Conservation (phyloP, 202 grass and related monocot genomes). For the Setaria viridis region DNA sequence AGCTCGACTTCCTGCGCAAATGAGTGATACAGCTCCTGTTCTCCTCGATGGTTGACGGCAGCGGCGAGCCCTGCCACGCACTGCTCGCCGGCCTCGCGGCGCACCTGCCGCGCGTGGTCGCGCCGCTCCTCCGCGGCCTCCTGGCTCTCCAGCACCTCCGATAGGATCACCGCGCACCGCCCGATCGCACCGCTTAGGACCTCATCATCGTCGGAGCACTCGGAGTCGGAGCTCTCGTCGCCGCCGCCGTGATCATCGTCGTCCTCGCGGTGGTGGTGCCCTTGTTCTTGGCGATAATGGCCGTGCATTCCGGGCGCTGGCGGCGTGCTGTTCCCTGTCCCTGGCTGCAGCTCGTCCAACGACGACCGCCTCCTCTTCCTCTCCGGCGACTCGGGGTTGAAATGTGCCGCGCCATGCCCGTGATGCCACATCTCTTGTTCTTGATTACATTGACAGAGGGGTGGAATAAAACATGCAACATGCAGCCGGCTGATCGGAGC, state of each 20-base stretch:
- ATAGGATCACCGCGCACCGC: slow-evolving; percentile 71
- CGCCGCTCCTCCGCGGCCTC: no score
- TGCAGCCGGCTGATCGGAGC: no score
- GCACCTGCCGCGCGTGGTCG: no score
- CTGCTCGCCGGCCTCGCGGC: no score
- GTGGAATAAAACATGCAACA: no score
- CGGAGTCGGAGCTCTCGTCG: slow-evolving; percentile 50
- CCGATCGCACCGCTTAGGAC: slow-evolving; percentile 58
- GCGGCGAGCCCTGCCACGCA: no score
- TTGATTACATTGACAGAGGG: slow-evolving; percentile 11
- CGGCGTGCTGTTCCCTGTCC: slow-evolving; percentile 28
- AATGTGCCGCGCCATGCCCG: slow-evolving; percentile 3
- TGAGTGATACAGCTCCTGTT: no score
- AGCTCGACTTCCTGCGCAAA: no score
- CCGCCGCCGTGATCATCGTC: slow-evolving; percentile 10
- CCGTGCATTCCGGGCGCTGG: background rate
- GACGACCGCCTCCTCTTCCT: slow-evolving; percentile 51
- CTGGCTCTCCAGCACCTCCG: slow-evolving; percentile 73
- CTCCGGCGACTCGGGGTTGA: slow-evolving; percentile 50
- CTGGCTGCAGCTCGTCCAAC: slow-evolving; percentile 25
- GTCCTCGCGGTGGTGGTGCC: slow-evolving; percentile 5
- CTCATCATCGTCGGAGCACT: slow-evolving; percentile 41
- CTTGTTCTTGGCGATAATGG: background rate
- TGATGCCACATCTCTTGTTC: slow-evolving; percentile 12
- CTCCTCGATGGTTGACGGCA: no score